Evolutionary conservation across 306 rosid genomes (phyloP).

Genomic region (Quercus cerris): DNA sequence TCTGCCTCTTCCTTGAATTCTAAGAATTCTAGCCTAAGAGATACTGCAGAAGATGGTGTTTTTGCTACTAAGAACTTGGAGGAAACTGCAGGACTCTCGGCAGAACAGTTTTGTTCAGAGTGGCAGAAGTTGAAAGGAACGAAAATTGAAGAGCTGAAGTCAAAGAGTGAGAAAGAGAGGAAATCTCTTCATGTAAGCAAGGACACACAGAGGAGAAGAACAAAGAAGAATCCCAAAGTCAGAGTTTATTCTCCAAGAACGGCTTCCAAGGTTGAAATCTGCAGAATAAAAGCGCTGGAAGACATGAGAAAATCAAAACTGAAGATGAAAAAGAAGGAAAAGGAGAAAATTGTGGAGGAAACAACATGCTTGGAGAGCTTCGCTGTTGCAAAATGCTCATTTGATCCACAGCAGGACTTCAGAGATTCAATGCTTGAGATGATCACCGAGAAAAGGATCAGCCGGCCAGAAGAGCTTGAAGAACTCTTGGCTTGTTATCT

Average conservation of each 20-base stretch:
- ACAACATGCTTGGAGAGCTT: conserved; percentile 50
- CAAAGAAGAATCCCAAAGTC: conserved; percentile 44
- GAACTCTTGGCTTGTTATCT: conserved; percentile 83
- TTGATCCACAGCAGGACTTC: conserved; percentile 74
- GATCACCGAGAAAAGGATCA: conserved; percentile 65
- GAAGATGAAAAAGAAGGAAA: conserved; percentile 47
- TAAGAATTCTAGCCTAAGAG: conserved; percentile 29
- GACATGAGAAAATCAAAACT: conserved; percentile 64
- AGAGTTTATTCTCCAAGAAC: conserved; percentile 66
- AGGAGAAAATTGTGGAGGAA: conserved; percentile 30
- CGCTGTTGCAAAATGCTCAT: conserved; percentile 78
- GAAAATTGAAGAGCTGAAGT: conserved; percentile 44
- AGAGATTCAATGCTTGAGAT: conserved; percentile 96
- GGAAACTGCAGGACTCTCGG: conserved; percentile 9
- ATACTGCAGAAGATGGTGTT: conserved; percentile 26
- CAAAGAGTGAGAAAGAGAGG: conserved; percentile 42
- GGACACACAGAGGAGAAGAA: conserved; percentile 54
- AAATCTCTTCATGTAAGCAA: conserved; percentile 54
- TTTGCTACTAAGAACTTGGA: conserved; percentile 9
- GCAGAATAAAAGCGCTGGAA: conserved; percentile 67
- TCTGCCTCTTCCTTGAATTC: conserved; percentile 25
- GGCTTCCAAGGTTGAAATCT: conserved; percentile 57
- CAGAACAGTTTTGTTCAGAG: conserved; percentile 21
- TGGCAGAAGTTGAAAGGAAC: conserved; percentile 34
- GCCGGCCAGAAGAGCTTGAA: conserved; percentile 67